These are phyloP conservation scores for Nectriaceae sp. DNA, from an alignment of 2,329 filamentous ascomycete genomes.

Conservation along the genomic window DNA sequence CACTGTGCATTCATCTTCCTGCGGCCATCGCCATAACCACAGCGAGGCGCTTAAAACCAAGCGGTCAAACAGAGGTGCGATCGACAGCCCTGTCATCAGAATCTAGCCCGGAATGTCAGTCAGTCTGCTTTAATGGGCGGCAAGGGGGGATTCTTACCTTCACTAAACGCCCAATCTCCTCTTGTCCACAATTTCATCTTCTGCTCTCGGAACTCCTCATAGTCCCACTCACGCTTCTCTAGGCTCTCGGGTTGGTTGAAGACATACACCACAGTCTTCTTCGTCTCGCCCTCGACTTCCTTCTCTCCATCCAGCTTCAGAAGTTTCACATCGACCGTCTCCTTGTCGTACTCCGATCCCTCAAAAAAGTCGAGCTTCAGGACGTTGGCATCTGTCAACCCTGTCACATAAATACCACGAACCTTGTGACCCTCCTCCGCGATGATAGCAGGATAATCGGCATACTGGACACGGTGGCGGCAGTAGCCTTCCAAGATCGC, in stretches of 20 bases:
- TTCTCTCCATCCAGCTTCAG: constrained; percentile 42
- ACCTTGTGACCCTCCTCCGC: constrained; percentile 59
- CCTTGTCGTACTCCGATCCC: constrained; percentile 69
- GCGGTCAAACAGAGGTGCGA: too few relatives aligned
- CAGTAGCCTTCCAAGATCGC: constrained; percentile 75
- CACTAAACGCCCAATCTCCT: constrained; percentile 47
- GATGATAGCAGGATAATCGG: constrained; percentile 82
- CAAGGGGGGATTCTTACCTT: constrained; percentile 36
- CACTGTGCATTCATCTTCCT: constrained; percentile 5
- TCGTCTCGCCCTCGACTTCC: constrained; percentile 45
- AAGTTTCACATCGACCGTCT: constrained; percentile 56
- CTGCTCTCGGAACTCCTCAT: constrained; percentile 76
- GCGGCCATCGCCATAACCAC: constrained; percentile 10
- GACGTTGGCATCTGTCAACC: constrained; percentile 77
- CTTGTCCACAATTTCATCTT: constrained; percentile 63
- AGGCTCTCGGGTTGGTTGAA: constrained; percentile 55
- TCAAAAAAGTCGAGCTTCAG: constrained; percentile 80
- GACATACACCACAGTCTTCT: constrained; percentile 65
- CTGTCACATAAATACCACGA: constrained; percentile 74
- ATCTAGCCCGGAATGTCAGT: too few relatives aligned
- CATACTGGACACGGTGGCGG: constrained; percentile 66
- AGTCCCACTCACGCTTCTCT: constrained; percentile 83
- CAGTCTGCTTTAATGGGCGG: too few relatives aligned
- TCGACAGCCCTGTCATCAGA: too few relatives aligned
- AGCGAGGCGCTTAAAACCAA: too few relatives aligned